Evolutionary conservation across 2,329 filamentous ascomycete species (phyloP).

Genomic region (Ophiosphaerella narmari): DNA sequence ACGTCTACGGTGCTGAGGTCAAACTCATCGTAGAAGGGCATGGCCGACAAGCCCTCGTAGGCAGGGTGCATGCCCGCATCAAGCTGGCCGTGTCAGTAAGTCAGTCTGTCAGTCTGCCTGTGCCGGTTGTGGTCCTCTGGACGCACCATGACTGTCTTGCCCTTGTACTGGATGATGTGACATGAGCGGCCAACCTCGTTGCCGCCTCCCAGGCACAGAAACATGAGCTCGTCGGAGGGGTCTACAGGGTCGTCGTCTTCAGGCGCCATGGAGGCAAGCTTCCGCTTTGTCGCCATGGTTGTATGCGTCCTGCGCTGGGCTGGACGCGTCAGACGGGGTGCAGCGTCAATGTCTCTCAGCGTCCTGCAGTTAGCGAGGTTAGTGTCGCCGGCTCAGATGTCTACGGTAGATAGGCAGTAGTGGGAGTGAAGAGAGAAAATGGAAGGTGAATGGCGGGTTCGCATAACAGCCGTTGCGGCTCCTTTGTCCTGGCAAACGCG

Average conservation of each 20-base stretch:
- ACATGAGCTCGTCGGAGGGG: constrained; percentile 91
- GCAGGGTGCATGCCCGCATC: constrained; percentile 97
- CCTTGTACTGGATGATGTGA: constrained; percentile 98
- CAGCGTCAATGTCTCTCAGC: background rate
- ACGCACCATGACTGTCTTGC: constrained; percentile 96
- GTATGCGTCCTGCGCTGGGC: background rate
- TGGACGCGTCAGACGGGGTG: constrained; percentile 3
- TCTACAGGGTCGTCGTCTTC: constrained; percentile 84
- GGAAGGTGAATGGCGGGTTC: constrained; percentile 1
- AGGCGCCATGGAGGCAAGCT: constrained; percentile 78
- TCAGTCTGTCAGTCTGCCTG: background rate
- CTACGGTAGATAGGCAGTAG: background rate
- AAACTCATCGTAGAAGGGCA: constrained; percentile 98
- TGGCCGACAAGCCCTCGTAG: constrained; percentile 88
- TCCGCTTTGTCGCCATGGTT: constrained; percentile 89
- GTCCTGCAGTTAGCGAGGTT: constrained; percentile 9
- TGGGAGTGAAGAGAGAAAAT: background rate
- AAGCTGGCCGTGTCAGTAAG: constrained; percentile 62
- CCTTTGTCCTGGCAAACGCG: constrained; percentile 26
- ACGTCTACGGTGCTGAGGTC: constrained; percentile 97
- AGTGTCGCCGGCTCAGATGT: background rate
- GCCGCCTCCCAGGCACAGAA: constrained; percentile 89
- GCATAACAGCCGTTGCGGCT: constrained; percentile 8
- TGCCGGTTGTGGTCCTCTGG: background rate
- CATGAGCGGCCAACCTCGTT: constrained; percentile 97